Percentiles rank a stretch among this genome's conserved stretches.
These are phyloP conservation scores for Penicillium subrubescens DNA, from an alignment of 495 filamentous ascomycete genomes.

Conservation along the genomic window DNA sequence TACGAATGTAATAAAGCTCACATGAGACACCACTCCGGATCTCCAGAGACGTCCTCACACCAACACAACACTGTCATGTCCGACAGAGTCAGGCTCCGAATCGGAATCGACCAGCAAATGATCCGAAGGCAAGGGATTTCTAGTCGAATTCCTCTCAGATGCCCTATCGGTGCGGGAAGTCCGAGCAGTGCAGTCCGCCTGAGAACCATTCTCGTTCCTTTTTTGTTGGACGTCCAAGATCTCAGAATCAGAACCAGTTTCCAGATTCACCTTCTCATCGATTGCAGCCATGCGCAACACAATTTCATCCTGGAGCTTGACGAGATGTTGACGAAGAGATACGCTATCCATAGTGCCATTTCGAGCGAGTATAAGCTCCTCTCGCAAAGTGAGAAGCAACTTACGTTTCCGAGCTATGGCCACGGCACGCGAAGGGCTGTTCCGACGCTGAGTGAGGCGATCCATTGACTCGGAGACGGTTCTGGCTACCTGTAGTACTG, in stretches of 20 bases:
- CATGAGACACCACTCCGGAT: neutral
- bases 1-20: neutral
- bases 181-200: neutral
- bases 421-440: conserved; percentile 57
- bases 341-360: conserved; percentile 68
- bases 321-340: conserved; percentile 64
- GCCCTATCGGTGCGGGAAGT: neutral
- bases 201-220: neutral
- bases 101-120: conserved; percentile 16
- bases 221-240: conserved; percentile 2
- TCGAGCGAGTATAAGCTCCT: conserved; percentile 71
- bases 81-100: neutral
- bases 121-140: neutral
- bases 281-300: conserved; percentile 68
- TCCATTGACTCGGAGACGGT: conserved; percentile 63
- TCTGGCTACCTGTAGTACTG: conserved; percentile 68
- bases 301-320: conserved; percentile 76
- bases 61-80: conserved; percentile 18
- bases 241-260: conserved; percentile 5
- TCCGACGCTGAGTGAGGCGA: conserved; percentile 51
- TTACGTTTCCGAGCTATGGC: conserved; percentile 64
- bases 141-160: neutral
- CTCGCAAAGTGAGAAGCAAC: conserved; percentile 71
- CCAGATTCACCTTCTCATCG: conserved; percentile 37
- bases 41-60: neutral